These are phyloP conservation scores for Skeletonema grethae DNA, from an alignment of 108 stramenopile species.

Conservation along the genomic window DNA sequence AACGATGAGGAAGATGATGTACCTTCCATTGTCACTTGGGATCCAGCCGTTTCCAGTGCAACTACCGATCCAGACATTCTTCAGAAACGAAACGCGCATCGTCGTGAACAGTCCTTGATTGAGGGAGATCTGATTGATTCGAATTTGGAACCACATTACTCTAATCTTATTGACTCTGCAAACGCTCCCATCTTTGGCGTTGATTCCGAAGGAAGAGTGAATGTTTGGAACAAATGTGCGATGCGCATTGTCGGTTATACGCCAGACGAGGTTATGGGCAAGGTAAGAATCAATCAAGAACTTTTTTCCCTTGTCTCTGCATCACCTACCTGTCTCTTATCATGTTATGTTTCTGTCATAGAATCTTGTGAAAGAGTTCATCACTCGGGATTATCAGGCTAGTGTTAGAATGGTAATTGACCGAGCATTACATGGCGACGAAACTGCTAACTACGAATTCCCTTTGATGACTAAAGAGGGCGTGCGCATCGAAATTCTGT, in stretches of 20 bases:
- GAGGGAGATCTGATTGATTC: conserved; percentile 11
- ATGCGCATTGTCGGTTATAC: conserved; percentile 56
- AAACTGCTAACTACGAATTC: too few species aligned
- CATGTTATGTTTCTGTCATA: too few species aligned
- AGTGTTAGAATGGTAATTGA: too few species aligned
- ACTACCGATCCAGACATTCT: conserved; percentile 3
- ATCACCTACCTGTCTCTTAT: too few species aligned
- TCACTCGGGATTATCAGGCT: too few species aligned
- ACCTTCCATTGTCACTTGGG: conserved; percentile 7
- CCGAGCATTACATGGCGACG: too few species aligned
- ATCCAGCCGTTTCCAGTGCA: background rate
- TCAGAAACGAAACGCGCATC: background rate
- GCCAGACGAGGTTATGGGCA: conserved; percentile 69
- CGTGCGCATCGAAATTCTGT: too few species aligned
- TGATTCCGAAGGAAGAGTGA: conserved; percentile 43
- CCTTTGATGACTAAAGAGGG: too few species aligned
- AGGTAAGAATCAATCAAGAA: background rate
- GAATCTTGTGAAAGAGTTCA: too few species aligned
- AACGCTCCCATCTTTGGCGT: conserved; percentile 59
- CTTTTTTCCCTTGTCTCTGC: too few species aligned
- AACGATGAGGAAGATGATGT: background rate
- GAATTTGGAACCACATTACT: conserved; percentile 10
- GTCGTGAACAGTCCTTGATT: conserved; percentile 1
- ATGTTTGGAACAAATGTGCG: conserved; percentile 64
- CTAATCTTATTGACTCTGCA: conserved; percentile 56